Conservation (phyloP, 2,329 filamentous ascomycete species). For the Pseudocercospora vitis region DNA sequence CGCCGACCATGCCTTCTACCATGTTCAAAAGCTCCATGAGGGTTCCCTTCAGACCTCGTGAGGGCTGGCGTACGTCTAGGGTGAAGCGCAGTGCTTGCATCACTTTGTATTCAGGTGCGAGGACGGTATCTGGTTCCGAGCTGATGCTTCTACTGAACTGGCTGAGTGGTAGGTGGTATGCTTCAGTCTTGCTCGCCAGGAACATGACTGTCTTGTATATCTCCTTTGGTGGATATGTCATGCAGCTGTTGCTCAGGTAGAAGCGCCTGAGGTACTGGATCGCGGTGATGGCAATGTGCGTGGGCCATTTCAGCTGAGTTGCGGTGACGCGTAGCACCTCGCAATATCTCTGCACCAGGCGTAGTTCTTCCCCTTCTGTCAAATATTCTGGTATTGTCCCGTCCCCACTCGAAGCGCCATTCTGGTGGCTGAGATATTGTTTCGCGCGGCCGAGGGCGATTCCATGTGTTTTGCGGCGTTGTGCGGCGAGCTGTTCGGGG, state of each 20-base stretch:
- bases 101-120: conserved; percentile 88
- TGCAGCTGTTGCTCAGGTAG: conserved; percentile 91
- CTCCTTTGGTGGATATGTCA: conserved; percentile 91
- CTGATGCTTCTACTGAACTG: conserved; percentile 57
- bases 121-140: conserved; percentile 66
- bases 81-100: conserved; percentile 91
- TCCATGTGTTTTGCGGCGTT: conserved; percentile 76
- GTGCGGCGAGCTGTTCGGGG: conserved; percentile 64
- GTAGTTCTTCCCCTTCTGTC: conserved; percentile 77
- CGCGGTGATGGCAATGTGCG: conserved; percentile 69
- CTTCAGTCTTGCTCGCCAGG: conserved; percentile 90
- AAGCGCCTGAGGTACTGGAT: conserved; percentile 90
- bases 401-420: conserved; percentile 46
- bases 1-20: conserved; percentile 58
- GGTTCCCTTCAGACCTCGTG: conserved; percentile 80
- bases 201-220: conserved; percentile 89
- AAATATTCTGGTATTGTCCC: conserved; percentile 66
- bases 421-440: conserved; percentile 45
- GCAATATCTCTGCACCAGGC: conserved; percentile 78
- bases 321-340: conserved; percentile 50
- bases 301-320: conserved; percentile 61
- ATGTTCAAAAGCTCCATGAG: conserved; percentile 77
- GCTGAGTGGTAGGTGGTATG: conserved; percentile 67
- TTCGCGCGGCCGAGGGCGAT: conserved; percentile 70
- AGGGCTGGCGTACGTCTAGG: conserved; percentile 89